phyloP scores from a whole-genome alignment of 2,329 filamentous ascomycete genomes.

The Ophiostoma sp. region DNA sequence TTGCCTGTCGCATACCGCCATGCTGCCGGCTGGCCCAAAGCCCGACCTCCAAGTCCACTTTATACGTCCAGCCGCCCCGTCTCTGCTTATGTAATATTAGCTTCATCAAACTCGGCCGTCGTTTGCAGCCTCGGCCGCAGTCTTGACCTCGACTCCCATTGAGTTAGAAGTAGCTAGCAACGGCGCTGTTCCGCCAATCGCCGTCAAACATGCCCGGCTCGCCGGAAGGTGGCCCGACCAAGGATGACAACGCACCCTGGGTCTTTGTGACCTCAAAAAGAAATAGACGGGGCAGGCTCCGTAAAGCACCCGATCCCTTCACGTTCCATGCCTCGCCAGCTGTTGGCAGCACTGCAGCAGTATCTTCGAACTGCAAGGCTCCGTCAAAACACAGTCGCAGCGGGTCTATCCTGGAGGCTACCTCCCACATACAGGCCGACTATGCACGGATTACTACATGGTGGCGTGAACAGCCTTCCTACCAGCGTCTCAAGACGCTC shows the following conservation, averaged over 20 bases:
- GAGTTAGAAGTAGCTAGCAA: not conserved
- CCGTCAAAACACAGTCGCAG: not conserved
- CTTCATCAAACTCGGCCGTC: not conserved
- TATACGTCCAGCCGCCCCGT: too few relatives aligned
- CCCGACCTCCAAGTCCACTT: too few relatives aligned
- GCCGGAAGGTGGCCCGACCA: not conserved
- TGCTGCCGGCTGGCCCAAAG: too few relatives aligned
- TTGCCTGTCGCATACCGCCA: too few relatives aligned
- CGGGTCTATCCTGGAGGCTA: not conserved
- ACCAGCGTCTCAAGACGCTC: slow-evolving; percentile 34
- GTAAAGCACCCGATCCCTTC: not conserved
- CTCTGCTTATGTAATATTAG: not conserved
- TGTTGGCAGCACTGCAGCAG: not conserved
- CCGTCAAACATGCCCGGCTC: not conserved
- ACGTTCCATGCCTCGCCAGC: not conserved
- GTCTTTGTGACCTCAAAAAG: slow-evolving; percentile 12
- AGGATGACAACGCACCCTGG: slow-evolving; percentile 14
- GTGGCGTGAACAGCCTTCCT: slow-evolving; percentile 31
- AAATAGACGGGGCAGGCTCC: not conserved
- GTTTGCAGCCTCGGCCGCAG: not conserved
- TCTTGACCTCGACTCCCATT: not conserved
- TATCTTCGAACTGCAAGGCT: not conserved
- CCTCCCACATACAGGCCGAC: slow-evolving; percentile 27
- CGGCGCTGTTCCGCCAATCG: not conserved
- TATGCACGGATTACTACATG: slow-evolving; percentile 26